Base-by-base conservation (phyloP, 2,329 filamentous ascomycete species). In the Fusarium sp. region DNA sequence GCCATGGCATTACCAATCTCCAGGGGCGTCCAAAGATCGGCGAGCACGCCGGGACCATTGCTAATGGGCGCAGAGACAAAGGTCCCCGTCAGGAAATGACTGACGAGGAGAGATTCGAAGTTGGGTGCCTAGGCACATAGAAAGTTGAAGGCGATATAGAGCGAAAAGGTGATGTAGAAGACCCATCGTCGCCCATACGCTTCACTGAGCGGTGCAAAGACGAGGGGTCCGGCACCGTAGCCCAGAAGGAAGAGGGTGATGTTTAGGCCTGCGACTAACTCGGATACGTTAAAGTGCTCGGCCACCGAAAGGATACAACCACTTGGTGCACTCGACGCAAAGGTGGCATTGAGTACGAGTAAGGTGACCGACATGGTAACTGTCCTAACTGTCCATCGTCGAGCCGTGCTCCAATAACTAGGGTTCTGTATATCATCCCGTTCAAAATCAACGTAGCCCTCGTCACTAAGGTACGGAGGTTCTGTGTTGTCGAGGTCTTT, bases 1-100 rank as follows among this genome's bases (percentile, higher is more conserved):
- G 91, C 90, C 89, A 94, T 93, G 6, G 91, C 90, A 2, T 93
- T 87, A 65, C 91, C 91, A 38, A 91, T 84, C 75, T 95, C 90
- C 72, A 93, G 90, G 34, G 87, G 90, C 44, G 77, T 85, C 89
- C 90, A 94, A 12, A 93, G 77, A 77, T 95, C 91, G 9, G 91
- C 89, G 5, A 95, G 77, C 1, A 90, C 93, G 9, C 91, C 91
- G 41, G 91, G 91, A 6, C 92, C 90, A 1, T 93, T 81, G 0
- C 90, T 92, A 87, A 93, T 92, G 2, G 91, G 91, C 0, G 91
- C 91, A 24, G 88, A 91, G 72, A 93, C 92, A 9, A 89, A 89
- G 50, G 93, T 91, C 41, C 91, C 91, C 58, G 91, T 90, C 53
- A 94, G 89, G 31, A 87, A 80, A 54, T 91, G 85, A 68, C 88